Evolutionary conservation across 331 rosid species (phyloP).

Genomic region (Dryas integrifolia): DNA sequence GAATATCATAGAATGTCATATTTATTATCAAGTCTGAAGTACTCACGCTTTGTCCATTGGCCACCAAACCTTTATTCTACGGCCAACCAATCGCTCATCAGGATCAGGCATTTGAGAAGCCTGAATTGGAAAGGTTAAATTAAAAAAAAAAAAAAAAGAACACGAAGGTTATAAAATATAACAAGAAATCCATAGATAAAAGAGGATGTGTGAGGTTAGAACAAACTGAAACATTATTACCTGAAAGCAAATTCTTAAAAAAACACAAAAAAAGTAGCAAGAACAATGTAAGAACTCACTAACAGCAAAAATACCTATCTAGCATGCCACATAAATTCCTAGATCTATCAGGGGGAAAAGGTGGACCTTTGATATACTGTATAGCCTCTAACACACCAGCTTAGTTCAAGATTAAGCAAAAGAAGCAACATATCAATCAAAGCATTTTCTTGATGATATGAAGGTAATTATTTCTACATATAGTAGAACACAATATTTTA

Average conservation of each 20-base stretch:
- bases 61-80: slow-evolving; percentile 74
- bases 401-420: not conserved
- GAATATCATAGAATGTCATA: slow-evolving; percentile 14
- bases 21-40: slow-evolving; percentile 20
- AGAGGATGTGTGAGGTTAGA: not conserved
- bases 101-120: slow-evolving; percentile 25
- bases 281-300: not conserved
- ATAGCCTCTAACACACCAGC: not conserved
- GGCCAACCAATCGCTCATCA: slow-evolving; percentile 51
- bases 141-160: not conserved
- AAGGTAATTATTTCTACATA: not conserved
- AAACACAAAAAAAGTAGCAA: not conserved
- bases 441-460: not conserved
- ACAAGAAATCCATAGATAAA: not conserved
- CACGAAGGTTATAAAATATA: slow-evolving; percentile 1
- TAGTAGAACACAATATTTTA: not conserved
- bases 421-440: not conserved
- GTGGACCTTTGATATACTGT: not conserved
- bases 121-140: slow-evolving; percentile 35
- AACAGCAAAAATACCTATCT: not conserved
- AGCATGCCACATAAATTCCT: not conserved
- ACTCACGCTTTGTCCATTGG: slow-evolving; percentile 68
- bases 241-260: not conserved
- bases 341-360: not conserved
- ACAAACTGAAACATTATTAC: not conserved